Evolutionary conservation across 345 rosid species (phyloP).

Genomic region (Eucalyptus microcorys): DNA sequence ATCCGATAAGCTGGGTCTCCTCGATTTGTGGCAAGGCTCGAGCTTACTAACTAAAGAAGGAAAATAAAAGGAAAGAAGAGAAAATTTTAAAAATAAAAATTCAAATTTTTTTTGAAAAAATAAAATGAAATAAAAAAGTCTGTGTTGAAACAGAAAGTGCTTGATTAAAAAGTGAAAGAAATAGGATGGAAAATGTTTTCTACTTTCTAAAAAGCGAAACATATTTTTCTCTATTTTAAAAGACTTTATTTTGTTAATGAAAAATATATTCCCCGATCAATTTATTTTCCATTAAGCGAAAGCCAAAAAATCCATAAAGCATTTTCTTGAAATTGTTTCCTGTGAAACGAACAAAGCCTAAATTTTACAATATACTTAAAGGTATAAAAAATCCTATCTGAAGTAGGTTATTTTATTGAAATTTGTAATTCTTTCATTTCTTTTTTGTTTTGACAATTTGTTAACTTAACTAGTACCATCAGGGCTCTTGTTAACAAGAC

Average conservation of each 20-base stretch:
- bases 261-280: no score
- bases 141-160: accelerated
- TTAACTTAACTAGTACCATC: background rate
- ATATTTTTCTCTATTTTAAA: accelerated
- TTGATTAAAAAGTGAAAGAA: accelerated
- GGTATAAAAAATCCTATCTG: accelerated
- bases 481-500: background rate
- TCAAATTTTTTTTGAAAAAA: no score
- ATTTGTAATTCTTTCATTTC: background rate
- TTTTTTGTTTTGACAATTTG: background rate
- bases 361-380: background rate
- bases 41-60: no score
- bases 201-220: accelerated
- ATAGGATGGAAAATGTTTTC: accelerated
- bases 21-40: no score
- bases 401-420: background rate
- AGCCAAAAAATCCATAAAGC: no score
- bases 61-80: no score
- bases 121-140: no score
- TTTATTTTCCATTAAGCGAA: no score
- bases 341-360: accelerated
- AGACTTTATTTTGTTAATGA: no score
- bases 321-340: no score
- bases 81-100: no score
- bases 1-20: no score